Evolutionary conservation across 805 yeast species (phyloP).

Genomic region (Metschnikowia vanudenii): DNA sequence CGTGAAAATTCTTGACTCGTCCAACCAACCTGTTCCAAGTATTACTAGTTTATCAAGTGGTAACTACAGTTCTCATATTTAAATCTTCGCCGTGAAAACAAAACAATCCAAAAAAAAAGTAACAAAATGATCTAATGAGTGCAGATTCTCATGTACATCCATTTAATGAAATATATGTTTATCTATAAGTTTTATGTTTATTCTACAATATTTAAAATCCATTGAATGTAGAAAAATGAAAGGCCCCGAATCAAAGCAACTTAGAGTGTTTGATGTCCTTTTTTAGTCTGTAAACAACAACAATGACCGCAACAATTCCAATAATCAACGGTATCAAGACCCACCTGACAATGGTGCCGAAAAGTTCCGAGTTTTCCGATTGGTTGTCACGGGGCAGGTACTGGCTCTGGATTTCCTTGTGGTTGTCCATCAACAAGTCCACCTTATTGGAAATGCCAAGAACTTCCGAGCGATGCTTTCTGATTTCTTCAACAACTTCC

Average conservation of each 20-base stretch:
- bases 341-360: constrained; percentile 34
- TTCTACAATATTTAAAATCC: neutral
- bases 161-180: neutral
- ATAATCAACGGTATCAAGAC: constrained; percentile 41
- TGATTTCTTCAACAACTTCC: constrained; percentile 41
- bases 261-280: constrained; percentile 64
- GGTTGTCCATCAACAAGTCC: constrained; percentile 40
- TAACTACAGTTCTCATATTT: constrained; percentile 39
- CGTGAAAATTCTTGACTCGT: constrained; percentile 33
- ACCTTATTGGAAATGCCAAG: constrained; percentile 37
- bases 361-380: constrained; percentile 21
- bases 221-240: neutral
- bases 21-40: constrained; percentile 42
- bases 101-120: neutral
- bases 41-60: constrained; percentile 50
- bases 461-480: constrained; percentile 38
- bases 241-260: constrained; percentile 36
- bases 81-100: neutral
- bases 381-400: constrained; percentile 19
- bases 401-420: constrained; percentile 36
- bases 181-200: neutral
- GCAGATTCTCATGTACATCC: neutral
- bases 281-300: constrained; percentile 53
- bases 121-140: neutral
- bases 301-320: constrained; percentile 40